Conservation (phyloP, 169 alveolate genomes). For the Eimeria maxima region DNA sequence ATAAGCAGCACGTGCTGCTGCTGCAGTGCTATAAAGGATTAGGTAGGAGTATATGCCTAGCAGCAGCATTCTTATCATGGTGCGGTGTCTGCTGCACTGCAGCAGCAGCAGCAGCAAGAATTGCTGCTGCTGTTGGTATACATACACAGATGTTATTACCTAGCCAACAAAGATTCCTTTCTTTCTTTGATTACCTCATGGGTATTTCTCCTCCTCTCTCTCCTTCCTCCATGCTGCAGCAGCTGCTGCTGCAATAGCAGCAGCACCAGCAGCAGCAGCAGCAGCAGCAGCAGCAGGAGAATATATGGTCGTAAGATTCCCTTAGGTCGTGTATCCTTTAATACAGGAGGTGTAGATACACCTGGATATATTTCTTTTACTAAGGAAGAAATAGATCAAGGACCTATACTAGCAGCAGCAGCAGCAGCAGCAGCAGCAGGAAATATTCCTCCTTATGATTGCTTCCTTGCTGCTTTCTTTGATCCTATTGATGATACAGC, state of each 20-base stretch:
- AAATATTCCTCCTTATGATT: constrained; percentile 38
- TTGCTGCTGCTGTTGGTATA: neutral
- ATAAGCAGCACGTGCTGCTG: constrained; percentile 56
- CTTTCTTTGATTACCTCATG: constrained; percentile 51
- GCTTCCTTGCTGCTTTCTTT: constrained; percentile 67
- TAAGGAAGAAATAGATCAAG: constrained; percentile 65
- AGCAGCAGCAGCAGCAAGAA: neutral
- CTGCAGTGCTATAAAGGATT: constrained; percentile 65
- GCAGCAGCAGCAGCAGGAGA: neutral
- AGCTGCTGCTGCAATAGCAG: constrained; percentile 27
- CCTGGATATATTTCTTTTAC: constrained; percentile 33
- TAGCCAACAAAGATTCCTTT: constrained; percentile 57
- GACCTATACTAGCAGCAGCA: constrained; percentile 40
- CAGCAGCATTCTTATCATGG: constrained; percentile 75
- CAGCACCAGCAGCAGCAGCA: constrained; percentile 15
- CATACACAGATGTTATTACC: constrained; percentile 52
- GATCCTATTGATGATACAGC: neutral
- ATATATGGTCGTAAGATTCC: constrained; percentile 12
- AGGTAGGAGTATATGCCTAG: constrained; percentile 25
- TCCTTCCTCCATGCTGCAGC: neutral
- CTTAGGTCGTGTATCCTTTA: constrained; percentile 59
- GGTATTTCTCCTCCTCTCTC: neutral
- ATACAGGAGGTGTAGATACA: neutral
- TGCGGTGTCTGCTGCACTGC: neutral
- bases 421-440: neutral